Evolutionary conservation across 768 basidiomycete species (phyloP).

Genomic region (Lanmaoa pseudosensibilis): DNA sequence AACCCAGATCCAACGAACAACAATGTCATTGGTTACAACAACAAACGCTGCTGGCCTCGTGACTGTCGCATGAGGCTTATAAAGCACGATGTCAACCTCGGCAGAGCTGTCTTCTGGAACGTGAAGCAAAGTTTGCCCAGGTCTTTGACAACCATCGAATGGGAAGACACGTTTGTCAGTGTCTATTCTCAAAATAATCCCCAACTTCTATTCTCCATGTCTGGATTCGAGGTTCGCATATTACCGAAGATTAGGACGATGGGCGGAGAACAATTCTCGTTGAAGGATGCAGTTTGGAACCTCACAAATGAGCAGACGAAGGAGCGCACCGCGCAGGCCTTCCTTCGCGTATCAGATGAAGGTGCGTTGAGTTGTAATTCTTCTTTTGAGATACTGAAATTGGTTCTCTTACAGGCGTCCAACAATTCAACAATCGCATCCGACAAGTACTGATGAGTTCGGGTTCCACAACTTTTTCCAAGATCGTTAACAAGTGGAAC

Average conservation of each 20-base stretch:
- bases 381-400: background rate
- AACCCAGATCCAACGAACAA: conserved; percentile 99
- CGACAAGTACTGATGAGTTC: conserved; percentile 98
- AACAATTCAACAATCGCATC: conserved; percentile 97
- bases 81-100: conserved; percentile 99
- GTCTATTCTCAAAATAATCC: conserved; percentile 98
- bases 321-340: conserved; percentile 96
- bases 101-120: conserved; percentile 99
- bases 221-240: conserved; percentile 97
- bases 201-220: conserved; percentile 97
- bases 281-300: conserved; percentile 97
- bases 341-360: conserved; percentile 95
- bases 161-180: conserved; percentile 97
- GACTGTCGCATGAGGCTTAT: conserved; percentile 99
- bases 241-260: conserved; percentile 94
- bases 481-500: conserved; percentile 99
- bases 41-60: conserved; percentile 98
- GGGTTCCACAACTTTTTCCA: conserved; percentile 97
- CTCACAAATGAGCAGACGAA: conserved; percentile 96
- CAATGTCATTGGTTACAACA: conserved; percentile 99
- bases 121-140: conserved; percentile 95
- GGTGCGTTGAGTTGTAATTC: conserved; percentile 41
- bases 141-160: conserved; percentile 96
- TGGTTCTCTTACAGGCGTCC: conserved; percentile 57
- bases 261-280: conserved; percentile 94